Base-by-base conservation (phyloP, 1,284 basidiomycete species). In the Cryptococcus floricola region DNA sequence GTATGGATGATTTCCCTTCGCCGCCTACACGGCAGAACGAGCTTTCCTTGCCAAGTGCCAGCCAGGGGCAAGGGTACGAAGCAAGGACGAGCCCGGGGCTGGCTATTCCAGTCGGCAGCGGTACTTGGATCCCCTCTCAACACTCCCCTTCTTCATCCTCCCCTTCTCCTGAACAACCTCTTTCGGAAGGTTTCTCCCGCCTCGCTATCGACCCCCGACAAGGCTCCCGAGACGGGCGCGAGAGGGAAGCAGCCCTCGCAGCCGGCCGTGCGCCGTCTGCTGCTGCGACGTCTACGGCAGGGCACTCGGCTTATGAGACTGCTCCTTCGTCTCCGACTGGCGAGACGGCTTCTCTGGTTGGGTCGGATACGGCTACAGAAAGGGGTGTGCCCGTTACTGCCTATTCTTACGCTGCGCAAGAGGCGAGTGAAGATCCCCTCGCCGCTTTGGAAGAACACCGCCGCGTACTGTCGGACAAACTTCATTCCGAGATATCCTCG, bases 401-500 rank as follows among this genome's bases (percentile, higher is more conserved):
- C 31, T 8, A 34, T 8, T 10, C 31, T 34, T 34, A 34, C 10
- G 31, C 31, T 34, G 31, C 31, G 6, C 19, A 46, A 46, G 44
- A 28, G 6, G 14, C 9, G 9, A 18, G 3, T 12, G 44, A 27
- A 28, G 25, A 31, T 31, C 48, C 27, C 38, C 48, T 49, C 23
- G 19, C n/a, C 25, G 47, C 13, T 23, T 46, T 37, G 5, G 41
- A 39, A 49, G 37, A 41, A 23, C 54, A 23, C 43, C 39, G 16
- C 41, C 10, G 45, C 13, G 38, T 23, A n/a, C 62, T 59, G 39
- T 39, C 60, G 9, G 14, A 57, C n/a, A 31, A 52, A 2, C 44
- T 65, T 52, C 58, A 63, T 4, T 23, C 41, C 10, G 28, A 39
- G 6, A 14, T n/a, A 14, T 46, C 27, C 9, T n/a, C 44, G 12